Percentiles rank a stretch among this genome's conserved stretches.
Evolutionary conservation across 371 early-diverging fungal genomes (phyloP).

Genomic region (Apophysomyces variabilis): DNA sequence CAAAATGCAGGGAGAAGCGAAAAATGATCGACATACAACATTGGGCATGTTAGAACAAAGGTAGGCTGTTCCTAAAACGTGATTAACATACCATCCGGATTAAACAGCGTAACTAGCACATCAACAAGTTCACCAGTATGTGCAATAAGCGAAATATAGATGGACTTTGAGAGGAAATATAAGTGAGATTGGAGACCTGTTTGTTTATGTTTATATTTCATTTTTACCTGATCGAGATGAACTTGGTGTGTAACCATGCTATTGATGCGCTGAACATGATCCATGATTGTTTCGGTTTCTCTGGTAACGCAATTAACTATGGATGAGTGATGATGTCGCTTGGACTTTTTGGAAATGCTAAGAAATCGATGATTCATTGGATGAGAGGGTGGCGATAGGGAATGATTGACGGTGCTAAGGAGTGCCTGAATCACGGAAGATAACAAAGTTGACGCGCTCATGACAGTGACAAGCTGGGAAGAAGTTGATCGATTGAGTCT

Average conservation of each 20-base stretch:
- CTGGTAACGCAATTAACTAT: not conserved
- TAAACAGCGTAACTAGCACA: not conserved
- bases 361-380: constrained; percentile 33
- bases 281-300: constrained; percentile 10
- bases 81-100: not conserved
- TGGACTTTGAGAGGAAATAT: not conserved
- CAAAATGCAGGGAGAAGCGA: not conserved
- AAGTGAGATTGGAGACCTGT: not conserved
- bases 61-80: not conserved
- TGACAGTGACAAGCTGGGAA: constrained; percentile 5
- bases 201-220: constrained; percentile 4
- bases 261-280: constrained; percentile 1
- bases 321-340: constrained; percentile 3
- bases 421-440: constrained; percentile 12
- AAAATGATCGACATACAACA: constrained; percentile 9
- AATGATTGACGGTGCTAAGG: constrained; percentile 21
- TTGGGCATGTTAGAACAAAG: not conserved
- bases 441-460: constrained; percentile 13
- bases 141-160: not conserved
- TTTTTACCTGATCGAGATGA: constrained; percentile 9
- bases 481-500: constrained; percentile 8
- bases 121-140: constrained; percentile 1
- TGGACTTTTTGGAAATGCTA: constrained; percentile 23
- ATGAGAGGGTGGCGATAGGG: constrained; percentile 19
- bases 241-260: not conserved